phyloP scores from a whole-genome alignment of 306 rosid species.

The Trifolium subterraneum region DNA sequence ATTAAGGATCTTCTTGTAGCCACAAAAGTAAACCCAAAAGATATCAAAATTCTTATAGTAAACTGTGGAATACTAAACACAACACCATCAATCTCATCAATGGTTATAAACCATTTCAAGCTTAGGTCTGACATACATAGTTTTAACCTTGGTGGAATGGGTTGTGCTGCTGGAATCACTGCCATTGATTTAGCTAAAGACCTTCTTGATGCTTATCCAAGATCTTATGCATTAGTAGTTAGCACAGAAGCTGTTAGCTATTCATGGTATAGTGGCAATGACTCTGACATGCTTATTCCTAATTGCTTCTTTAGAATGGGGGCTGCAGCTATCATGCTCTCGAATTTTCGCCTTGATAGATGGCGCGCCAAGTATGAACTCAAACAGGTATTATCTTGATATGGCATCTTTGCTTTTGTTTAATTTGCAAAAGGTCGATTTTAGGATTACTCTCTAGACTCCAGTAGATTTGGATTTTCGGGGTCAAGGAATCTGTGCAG shows the following conservation, averaged over 20 bases:
- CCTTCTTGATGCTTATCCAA: slow-evolving; percentile 61
- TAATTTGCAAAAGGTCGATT: background rate
- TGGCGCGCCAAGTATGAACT: slow-evolving; percentile 77
- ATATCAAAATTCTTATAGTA: slow-evolving; percentile 57
- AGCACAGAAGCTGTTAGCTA: slow-evolving; percentile 66
- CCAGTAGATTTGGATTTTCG: background rate
- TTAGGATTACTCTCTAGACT: background rate
- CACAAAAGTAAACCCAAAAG: slow-evolving; percentile 52
- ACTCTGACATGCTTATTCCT: slow-evolving; percentile 58
- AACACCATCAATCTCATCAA: slow-evolving; percentile 67
- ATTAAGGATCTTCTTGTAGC: slow-evolving; percentile 53
- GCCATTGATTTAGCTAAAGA: slow-evolving; percentile 75
- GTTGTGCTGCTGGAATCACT: slow-evolving; percentile 74
- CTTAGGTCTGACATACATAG: slow-evolving; percentile 63
- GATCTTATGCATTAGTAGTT: slow-evolving; percentile 64
- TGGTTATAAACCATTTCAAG: slow-evolving; percentile 68
- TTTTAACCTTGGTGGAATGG: slow-evolving; percentile 77
- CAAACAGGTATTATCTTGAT: slow-evolving; percentile 49
- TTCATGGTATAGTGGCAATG: slow-evolving; percentile 69
- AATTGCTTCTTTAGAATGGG: slow-evolving; percentile 85
- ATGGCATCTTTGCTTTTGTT: background rate
- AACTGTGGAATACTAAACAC: slow-evolving; percentile 66
- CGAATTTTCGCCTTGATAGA: slow-evolving; percentile 52
- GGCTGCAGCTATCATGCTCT: slow-evolving; percentile 65
- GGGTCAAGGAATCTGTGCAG: background rate